Evolutionary conservation across 106 monocot genomes (phyloP).

Genomic region (Hemerocallis citrina): DNA sequence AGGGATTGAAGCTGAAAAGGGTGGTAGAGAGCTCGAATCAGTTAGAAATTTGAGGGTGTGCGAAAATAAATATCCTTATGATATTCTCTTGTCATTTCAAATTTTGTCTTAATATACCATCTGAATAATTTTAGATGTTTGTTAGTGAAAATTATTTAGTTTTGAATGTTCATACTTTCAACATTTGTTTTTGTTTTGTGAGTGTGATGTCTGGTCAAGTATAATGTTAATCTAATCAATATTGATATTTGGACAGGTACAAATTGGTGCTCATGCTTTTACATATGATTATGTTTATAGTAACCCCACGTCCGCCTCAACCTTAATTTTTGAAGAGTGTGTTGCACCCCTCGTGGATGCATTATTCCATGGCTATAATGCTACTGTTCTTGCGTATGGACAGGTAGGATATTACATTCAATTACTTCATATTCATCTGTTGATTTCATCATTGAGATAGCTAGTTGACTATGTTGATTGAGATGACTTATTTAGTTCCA

Average conservation of each 20-base stretch:
- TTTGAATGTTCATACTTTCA: not conserved
- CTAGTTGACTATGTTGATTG: not conserved
- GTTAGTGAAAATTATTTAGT: too few relatives aligned
- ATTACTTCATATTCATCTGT: not conserved
- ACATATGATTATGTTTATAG: slow-evolving; percentile 94
- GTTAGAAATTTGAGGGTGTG: too few relatives aligned
- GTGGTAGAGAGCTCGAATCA: too few relatives aligned
- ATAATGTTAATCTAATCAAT: not conserved
- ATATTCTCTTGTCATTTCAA: too few relatives aligned
- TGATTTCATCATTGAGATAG: not conserved
- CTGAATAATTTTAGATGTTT: too few relatives aligned
- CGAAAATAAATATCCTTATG: too few relatives aligned
- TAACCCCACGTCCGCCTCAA: slow-evolving; percentile 33
- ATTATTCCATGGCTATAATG: slow-evolving; percentile 85
- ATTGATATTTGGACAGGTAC: slow-evolving; percentile 37
- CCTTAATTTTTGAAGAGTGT: slow-evolving; percentile 62
- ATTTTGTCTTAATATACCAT: too few relatives aligned
- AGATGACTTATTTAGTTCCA: not conserved
- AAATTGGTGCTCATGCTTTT: slow-evolving; percentile 81
- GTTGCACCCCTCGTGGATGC: slow-evolving; percentile 75
- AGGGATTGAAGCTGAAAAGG: too few relatives aligned
- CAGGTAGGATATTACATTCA: slow-evolving; percentile 44
- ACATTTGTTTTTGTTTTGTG: not conserved
- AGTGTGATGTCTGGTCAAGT: not conserved
- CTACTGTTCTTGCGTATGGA: slow-evolving; percentile 94